Evolutionary conservation across 345 rosid genomes (phyloP), one percentile per base, ranked within the genome.

Genomic region (Kernera saxatilis): DNA sequence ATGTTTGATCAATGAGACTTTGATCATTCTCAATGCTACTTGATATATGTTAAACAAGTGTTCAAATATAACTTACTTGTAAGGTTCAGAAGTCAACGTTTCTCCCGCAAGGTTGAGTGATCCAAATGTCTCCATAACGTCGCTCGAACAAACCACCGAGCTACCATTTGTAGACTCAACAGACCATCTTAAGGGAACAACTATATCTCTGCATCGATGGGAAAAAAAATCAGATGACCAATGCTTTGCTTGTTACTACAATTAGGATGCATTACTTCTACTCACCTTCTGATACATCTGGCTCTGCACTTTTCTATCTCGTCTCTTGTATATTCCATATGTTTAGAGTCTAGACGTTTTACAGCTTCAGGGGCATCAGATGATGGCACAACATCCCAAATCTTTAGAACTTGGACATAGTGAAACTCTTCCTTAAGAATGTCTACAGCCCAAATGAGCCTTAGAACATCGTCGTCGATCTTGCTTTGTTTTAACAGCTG

Each of bases 401-500:
- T 63, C 73, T 45, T 80, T 54, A 80, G 35, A 43, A 72, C 73
- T 51, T 82, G 86, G 22, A 69, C 18, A 39, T 57, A 58, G 2
- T 49, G 8, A 22, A 39, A 62, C 7, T 51, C 56, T 46, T 75
- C 63, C 29, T 62, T 82, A 49, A 59, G 6, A 61, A 66, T 56
- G 15, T 80, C 84, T n/a, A 78, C 76, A 50, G 67, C 27, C 80
- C 84, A 80, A 50, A 78, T 44, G 9, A 83, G 41, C 4, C 51
- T 67, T 14, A 70, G 7, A 45, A 26, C 44, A 21, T 62, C 14
- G 3, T 62, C 14, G 3, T 79, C 83, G 32, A 80, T 86, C 78
- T 83, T 85, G 66, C 78, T 83, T 64, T 83, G 74, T 64, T 83
- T 86, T 57, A 85, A 59, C 46, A 85, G 13, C 35, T 65, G n/a